Evolutionary conservation across 495 filamentous ascomycete genomes (phyloP), one percentile per base, ranked within the genome.

Genomic region (Immersiella caudata): DNA sequence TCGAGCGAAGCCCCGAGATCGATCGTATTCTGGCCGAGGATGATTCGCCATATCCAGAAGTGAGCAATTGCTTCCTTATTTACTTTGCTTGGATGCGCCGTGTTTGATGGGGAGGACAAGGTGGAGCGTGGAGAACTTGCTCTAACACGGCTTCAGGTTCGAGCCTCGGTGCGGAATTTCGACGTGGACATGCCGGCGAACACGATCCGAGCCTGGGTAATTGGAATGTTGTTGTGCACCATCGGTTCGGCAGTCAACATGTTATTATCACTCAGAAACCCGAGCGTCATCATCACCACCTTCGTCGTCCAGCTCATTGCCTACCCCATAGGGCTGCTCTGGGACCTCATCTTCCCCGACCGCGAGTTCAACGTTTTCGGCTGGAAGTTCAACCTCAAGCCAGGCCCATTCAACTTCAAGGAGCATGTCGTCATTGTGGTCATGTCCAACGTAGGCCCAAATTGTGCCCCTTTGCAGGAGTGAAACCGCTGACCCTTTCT

Each of bases 401-500:
- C 88, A 6, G 88, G 90, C 46, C 87, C 84, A 46, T 93, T 93
- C 76, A 93, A 92, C 75, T 87, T 88, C 76, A 93, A 93, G 72
- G 90, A 93, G 74, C 90, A 93, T 81, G 88, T 88, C 25, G 75
- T 93, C 63, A 91, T 93, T 71, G 89, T 89, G 21, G 87, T 91
- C 68, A 93, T 92, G 90, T 86, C 86, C 0, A 87, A 86, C 72
- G 84, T 86, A 72, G 36, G 78, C 75, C n/a, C 25, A 6, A 22
- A n/a, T 18, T 58, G 49, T 36, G 5, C 14, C 7, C 18, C 52
- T 2, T 46, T 46, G 12, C 18, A 11, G 6, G 25, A 64, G 50
- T 27, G 2, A 33, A 33, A 8, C 40, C 33, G 50, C 74, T 73
- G 33, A 76, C 62, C 35, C n/a, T n/a, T 20, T 58, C 27, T 5